A percentile compares a stretch with the other conserved stretches of the same genome.
phyloP scores from a whole-genome alignment of 495 filamentous ascomycete species.

The Penicillium odoratum region DNA sequence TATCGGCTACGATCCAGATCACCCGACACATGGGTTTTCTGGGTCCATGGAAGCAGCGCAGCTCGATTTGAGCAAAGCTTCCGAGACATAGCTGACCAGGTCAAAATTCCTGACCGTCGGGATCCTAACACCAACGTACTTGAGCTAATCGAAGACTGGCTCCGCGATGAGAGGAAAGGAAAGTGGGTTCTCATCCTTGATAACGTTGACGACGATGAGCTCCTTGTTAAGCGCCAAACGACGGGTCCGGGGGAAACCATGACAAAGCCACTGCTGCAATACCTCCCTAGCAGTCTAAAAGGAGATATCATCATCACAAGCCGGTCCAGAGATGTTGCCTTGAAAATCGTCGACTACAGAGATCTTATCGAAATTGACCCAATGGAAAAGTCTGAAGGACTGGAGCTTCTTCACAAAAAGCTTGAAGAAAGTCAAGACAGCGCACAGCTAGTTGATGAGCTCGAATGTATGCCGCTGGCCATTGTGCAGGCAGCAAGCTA shows the following conservation, averaged over 20 bases:
- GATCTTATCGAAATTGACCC: not conserved
- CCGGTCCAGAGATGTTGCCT: not conserved
- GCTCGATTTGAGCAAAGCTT: slow-evolving; percentile 41
- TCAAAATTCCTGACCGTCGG: slow-evolving; percentile 36
- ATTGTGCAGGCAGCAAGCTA: not conserved
- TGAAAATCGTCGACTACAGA: not conserved
- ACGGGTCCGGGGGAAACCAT: not conserved
- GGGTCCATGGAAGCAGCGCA: slow-evolving; percentile 43
- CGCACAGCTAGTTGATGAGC: not conserved
- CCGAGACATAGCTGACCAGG: slow-evolving; percentile 36
- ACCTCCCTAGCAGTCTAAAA: not conserved
- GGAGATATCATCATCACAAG: not conserved
- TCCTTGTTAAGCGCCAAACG: not conserved
- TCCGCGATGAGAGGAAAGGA: slow-evolving; percentile 13
- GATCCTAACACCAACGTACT: slow-evolving; percentile 40
- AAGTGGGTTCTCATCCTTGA: slow-evolving; percentile 9
- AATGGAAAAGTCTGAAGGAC: not conserved
- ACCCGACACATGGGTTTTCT: slow-evolving; percentile 49
- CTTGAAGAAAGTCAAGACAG: not conserved
- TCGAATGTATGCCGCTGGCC: not conserved
- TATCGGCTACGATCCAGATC: slow-evolving; percentile 34
- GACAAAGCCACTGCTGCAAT: not conserved
- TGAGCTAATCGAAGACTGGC: slow-evolving; percentile 38
- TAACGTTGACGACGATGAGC: not conserved
- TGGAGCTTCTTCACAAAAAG: not conserved